Evolutionary conservation across 768 basidiomycete genomes (phyloP), one percentile per base, ranked within the genome.

Genomic region (Coprinellus aureogranulatus): DNA sequence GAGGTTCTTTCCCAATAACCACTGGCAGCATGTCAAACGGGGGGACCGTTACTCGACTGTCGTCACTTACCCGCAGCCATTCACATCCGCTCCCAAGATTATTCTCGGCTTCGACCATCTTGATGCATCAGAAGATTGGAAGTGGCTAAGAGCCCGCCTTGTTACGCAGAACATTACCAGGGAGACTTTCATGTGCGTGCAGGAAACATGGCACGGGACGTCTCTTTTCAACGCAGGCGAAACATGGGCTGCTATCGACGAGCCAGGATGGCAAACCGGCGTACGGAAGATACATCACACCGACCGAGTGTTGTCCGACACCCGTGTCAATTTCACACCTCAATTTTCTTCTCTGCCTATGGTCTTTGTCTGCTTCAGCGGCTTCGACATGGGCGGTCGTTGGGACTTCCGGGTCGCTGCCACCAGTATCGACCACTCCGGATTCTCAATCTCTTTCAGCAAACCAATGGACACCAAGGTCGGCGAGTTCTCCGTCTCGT

Each of bases 331-430:
- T 27, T 26, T n/a, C 25, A 14, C 48, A 2, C 48, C 48, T 10
- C 8, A 6, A 6, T 34, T 34, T 14, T 14, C 6, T 6, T 34
- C 34, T 34, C 48, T 28, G 11, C 48, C 48, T 1, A 30, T 52
- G 50, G 50, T 52, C n/a, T 52, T 52, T 30, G 50, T 37, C 12
- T 16, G 16, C 50, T 52, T 52, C 18, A 39, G 50, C 50, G 10
- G 23, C 20, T 10, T 52, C 5, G 31, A 52, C 16, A 37, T 52
- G 6, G 18, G 14, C 28, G 34, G n/a, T 4, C 10, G 6, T 6
- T 52, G 30, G 31, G 39, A 39, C 50, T 6, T 18, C 18, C 31
- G 50, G 1, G 23, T 20, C 8, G 10, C 34, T 25, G 50, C 31
- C 10, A 37, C 50, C 3, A 52, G 39, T 22, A 20, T 52, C 22